Evolutionary conservation across 257 asterid species (phyloP).

Genomic region (Lavandula angustifolia): DNA sequence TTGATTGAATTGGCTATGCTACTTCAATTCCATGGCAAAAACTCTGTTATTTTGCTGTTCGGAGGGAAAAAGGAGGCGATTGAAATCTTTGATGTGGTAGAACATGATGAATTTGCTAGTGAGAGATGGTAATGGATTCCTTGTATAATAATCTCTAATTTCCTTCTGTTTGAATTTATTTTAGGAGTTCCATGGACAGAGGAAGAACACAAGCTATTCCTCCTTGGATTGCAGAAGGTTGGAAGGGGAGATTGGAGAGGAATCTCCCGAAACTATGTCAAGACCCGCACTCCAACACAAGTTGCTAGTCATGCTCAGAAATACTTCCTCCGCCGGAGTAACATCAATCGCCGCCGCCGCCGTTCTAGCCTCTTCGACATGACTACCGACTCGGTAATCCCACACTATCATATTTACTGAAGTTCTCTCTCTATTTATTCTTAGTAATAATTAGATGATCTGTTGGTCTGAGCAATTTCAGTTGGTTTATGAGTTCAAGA

Average conservation of each 20-base stretch:
- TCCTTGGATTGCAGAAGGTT: constrained; percentile 71
- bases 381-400: constrained; percentile 71
- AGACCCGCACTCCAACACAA: constrained; percentile 90
- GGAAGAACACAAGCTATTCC: constrained; percentile 84
- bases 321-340: constrained; percentile 73
- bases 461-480: constrained; percentile 24
- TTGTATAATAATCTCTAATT: not conserved
- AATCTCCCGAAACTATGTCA: constrained; percentile 79
- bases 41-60: not conserved
- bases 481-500: constrained; percentile 24
- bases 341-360: constrained; percentile 78
- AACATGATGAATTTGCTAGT: no score
- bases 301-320: constrained; percentile 98
- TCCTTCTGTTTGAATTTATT: constrained; percentile 24
- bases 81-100: no score
- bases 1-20: not conserved
- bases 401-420: no score
- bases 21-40: constrained; percentile 5
- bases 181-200: constrained; percentile 92
- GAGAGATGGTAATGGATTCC: no score
- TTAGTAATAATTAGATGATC: not conserved
- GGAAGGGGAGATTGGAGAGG: constrained; percentile 97
- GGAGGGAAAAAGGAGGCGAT: not conserved
- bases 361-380: constrained; percentile 94
- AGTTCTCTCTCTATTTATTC: not conserved